Evolutionary conservation across 2,329 filamentous ascomycete genomes (phyloP), one percentile per base, ranked within the genome.

Genomic region (Corinectria fuckeliana): DNA sequence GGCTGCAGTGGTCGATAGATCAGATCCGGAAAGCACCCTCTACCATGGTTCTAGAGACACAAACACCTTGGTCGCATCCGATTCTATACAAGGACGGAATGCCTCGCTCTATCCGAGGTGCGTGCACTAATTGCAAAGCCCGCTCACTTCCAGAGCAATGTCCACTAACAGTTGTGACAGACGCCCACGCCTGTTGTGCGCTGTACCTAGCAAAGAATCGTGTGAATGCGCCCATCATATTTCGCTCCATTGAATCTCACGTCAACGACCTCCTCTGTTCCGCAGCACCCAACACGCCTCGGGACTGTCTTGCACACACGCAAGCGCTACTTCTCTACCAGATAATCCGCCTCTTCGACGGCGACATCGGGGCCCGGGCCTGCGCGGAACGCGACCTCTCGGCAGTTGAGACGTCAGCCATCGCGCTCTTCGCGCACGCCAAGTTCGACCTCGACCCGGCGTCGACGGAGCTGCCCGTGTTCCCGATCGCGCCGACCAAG

Each of bases 21-120:
- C 80, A 82, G 68, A 78, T 87, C 14, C 80, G 81, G 42, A 77
- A 81, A 53, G 78, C 84, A 1, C 78, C 80, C 0, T 60, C 59
- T n/a, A 76, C 62, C 44, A 83, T 86, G 78, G 78, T 86, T 0
- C 58, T 76, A 8, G 76, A 81, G 44, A 82, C 77, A 14, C 72
- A 78, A 49, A 83, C 82, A 0, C 81, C 82, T 0, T 87, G 85
- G 85, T 79, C 75, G 26, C 85, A 87, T 61, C 74, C 75, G 0
- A 69, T 74, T n/a, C 72, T 87, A 0, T 86, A 85, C 58, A 73
- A 74, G n/a, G 75, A 81, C 2, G 56, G 68, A 8, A 85, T 86
- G 82, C 85, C 84, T 1, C 72, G 72, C 26, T 75, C 70, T 1
- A 79, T 87, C 65, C 80, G 85, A 75, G 82, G 81, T 80, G 62